Base-by-base conservation (phyloP, 768 basidiomycete species). In the Podaxis sp. region DNA sequence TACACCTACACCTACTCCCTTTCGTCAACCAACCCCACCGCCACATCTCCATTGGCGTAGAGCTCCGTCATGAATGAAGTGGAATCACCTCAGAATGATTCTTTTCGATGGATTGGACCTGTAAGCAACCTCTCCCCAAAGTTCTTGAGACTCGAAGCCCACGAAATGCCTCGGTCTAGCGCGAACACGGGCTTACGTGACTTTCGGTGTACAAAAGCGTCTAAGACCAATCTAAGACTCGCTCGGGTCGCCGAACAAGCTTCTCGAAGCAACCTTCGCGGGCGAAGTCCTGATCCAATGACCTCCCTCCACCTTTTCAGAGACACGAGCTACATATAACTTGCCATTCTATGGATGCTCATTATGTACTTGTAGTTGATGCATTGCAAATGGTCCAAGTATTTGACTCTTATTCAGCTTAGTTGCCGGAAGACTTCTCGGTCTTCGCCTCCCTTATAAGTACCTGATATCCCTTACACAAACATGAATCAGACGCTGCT, bases 361-460 rank as follows among this genome's bases (percentile, higher is more conserved):
- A 33, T 10, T 22, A 1, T 33, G 33, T 33, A 36, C 28, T 33
- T 30, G 30, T 11, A 48, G 26, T 33, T 6, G 2, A 2, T 20
- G 4, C 15, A 20, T n/a, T n/a, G 2, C 44, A 46, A 46, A 7
- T 20, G 10, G 20, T 3, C 20, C 44, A 10, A 20, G 20, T 46
- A 8, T 22, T 46, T 7, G 20, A 46, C 44, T 8, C 17, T 46
- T 49, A 30, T 58, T 49, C 8, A 30, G 17, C 20, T 37, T 58
- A 49, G 57, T 58, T 37, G n/a, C 48, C 57, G 48, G 57, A 49
- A 36, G 15, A 7, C 57, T 49, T 37, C 54, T 22, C 54, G 20
- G 20, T 36, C 20, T 38, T 53, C 33, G 24, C 36, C 41, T 15
- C 49, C 24, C 26, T 26, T 11, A 24, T 24, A n/a, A n/a, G n/a